Evolutionary conservation across 2,329 filamentous ascomycete species (phyloP).

Genomic region (Dendrostoma leiphaemia): DNA sequence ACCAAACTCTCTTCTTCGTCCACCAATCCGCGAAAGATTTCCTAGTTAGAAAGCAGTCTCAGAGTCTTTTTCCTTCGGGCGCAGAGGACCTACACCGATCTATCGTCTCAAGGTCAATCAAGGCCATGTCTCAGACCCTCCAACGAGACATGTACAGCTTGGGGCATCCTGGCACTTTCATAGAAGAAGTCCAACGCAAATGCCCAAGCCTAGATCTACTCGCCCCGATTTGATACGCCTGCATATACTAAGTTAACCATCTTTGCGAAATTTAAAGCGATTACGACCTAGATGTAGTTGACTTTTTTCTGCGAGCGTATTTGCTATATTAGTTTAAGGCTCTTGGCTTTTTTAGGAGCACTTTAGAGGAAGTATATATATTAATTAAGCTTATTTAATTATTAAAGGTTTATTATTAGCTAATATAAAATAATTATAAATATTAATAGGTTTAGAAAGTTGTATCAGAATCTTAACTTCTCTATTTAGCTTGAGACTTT

Average conservation of each 20-base stretch:
- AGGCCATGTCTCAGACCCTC: conserved; percentile 28
- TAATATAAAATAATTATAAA: no score
- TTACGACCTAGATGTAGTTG: neutral
- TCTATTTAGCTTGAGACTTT: no score
- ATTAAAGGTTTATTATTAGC: no score
- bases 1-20: conserved; percentile 14
- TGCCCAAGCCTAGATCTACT: neutral
- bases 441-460: no score
- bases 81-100: conserved; percentile 24
- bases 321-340: neutral
- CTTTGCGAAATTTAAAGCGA: neutral
- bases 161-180: conserved; percentile 19
- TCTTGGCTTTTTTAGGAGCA: neutral
- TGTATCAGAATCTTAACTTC: no score
- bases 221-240: neutral
- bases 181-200: conserved; percentile 20
- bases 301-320: neutral
- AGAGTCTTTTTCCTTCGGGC: conserved; percentile 29
- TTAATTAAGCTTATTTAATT: no score
- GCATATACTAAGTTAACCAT: neutral
- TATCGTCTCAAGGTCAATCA: conserved; percentile 34
- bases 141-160: conserved; percentile 35
- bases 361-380: no score
- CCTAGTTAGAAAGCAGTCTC: conserved; percentile 15
- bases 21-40: conserved; percentile 5